A percentile compares a stretch with the other conserved stretches of the same genome.
Evolutionary conservation across 495 filamentous ascomycete species (phyloP).

Genomic region (Annulohypoxylon moriforme): DNA sequence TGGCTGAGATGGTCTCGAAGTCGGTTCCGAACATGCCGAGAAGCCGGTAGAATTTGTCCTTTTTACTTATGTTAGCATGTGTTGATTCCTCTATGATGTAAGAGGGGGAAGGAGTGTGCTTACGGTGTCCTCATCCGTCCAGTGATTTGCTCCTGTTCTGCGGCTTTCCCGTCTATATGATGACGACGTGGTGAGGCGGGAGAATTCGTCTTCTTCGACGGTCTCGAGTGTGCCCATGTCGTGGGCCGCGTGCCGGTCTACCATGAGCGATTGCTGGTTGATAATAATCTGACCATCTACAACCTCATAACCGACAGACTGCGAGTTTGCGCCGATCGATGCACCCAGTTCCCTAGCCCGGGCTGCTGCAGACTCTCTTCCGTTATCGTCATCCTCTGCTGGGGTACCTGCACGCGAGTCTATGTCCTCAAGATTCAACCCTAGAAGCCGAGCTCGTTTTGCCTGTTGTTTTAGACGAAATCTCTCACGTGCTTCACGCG

Average conservation of each 20-base stretch:
- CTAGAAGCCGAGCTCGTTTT: conserved; percentile 49
- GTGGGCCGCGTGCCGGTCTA: conserved; percentile 75
- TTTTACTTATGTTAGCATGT: conserved; percentile 8
- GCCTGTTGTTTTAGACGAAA: conserved; percentile 47
- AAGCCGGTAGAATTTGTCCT: conserved; percentile 83
- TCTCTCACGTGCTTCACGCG: conserved; percentile 55
- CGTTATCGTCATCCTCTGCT: conserved; percentile 31
- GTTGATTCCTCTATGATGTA: background rate
- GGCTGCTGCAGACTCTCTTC: conserved; percentile 34
- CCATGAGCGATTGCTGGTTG: conserved; percentile 77
- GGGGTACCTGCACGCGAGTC: conserved; percentile 24
- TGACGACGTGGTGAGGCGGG: conserved; percentile 75
- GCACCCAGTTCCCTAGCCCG: conserved; percentile 43
- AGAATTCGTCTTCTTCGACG: conserved; percentile 86
- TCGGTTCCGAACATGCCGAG: conserved; percentile 92
- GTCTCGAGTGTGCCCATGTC: conserved; percentile 62
- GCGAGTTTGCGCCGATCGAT: conserved; percentile 30
- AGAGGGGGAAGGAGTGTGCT: background rate
- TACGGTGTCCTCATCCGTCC: conserved; percentile 77
- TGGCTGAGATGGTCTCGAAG: conserved; percentile 84
- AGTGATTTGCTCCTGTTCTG: conserved; percentile 73
- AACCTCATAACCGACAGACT: conserved; percentile 71
- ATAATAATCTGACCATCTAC: conserved; percentile 88
- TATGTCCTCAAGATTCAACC: conserved; percentile 30
- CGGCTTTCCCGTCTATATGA: conserved; percentile 72